phyloP scores from a whole-genome alignment of 306 rosid genomes.

The Gynostemma pentaphyllum region DNA sequence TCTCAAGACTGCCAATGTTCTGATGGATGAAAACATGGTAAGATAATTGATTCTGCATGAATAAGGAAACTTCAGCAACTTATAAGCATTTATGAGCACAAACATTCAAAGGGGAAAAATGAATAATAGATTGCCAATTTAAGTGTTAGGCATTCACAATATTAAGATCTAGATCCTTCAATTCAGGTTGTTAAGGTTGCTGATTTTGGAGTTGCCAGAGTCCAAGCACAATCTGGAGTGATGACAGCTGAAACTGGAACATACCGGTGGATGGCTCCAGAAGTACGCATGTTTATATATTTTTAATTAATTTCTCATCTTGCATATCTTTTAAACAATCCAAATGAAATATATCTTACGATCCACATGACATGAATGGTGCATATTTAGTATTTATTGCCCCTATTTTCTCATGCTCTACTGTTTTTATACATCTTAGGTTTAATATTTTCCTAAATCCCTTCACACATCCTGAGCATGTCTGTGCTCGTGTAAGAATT shows the following conservation, averaged over 20 bases:
- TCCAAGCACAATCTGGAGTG: conserved; percentile 87
- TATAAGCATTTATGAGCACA: not conserved
- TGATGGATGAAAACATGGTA: conserved; percentile 97
- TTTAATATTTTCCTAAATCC: too few relatives aligned
- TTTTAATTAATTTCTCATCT: not conserved
- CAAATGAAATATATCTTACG: not conserved
- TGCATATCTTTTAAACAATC: not conserved
- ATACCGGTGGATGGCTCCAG: conserved; percentile 99
- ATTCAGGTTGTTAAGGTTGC: conserved; percentile 93
- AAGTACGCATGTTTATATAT: conserved; percentile 33
- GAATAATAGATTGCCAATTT: not conserved
- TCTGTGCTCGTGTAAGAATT: not conserved
- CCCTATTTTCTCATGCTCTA: not conserved
- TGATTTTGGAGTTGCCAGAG: conserved; percentile 99
- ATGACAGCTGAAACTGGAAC: conserved; percentile 99
- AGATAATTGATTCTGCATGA: conserved; percentile 24
- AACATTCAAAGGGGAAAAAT: not conserved
- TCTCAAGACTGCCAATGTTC: conserved; percentile 99
- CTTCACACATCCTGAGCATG: not conserved
- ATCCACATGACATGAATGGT: not conserved
- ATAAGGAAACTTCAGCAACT: not conserved
- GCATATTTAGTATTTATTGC: not conserved
- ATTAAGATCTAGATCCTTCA: conserved; percentile 5
- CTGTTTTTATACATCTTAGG: too few relatives aligned
- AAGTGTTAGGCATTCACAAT: not conserved